These are phyloP conservation scores for Yamadazyma olivae DNA, from an alignment of 805 yeast species.

Conservation along the genomic window DNA sequence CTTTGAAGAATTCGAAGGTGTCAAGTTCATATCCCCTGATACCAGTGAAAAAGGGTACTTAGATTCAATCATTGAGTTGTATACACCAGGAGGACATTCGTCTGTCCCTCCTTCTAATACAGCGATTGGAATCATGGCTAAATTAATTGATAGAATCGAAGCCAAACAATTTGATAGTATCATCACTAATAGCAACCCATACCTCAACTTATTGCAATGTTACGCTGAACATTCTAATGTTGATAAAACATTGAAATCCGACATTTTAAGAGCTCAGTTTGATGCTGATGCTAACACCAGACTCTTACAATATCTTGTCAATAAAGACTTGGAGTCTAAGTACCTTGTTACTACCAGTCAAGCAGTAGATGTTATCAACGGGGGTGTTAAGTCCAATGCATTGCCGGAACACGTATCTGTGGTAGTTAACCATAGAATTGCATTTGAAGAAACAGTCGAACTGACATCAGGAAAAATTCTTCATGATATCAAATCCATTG, in stretches of 20 bases:
- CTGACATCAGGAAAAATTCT: conserved; percentile 31
- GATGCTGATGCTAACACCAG: conserved; percentile 34
- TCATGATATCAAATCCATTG: conserved; percentile 26
- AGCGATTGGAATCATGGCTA: conserved; percentile 44
- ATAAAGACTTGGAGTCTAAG: conserved; percentile 22
- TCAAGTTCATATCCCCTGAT: conserved; percentile 42
- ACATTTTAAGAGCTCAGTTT: conserved; percentile 35
- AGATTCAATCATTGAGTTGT: conserved; percentile 37
- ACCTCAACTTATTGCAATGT: conserved; percentile 42
- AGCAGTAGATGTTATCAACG: conserved; percentile 44
- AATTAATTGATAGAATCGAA: conserved; percentile 39
- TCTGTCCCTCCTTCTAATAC: conserved; percentile 50
- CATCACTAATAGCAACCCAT: conserved; percentile 43
- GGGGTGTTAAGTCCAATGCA: conserved; percentile 51
- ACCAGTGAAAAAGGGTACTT: conserved; percentile 50
- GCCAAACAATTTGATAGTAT: conserved; percentile 32
- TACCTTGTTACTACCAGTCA: conserved; percentile 46
- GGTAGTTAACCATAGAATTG: conserved; percentile 44
- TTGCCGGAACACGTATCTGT: conserved; percentile 47
- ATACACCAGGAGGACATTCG: conserved; percentile 51
- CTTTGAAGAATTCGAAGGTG: conserved; percentile 24
- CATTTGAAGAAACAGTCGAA: conserved; percentile 40
- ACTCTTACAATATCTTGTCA: conserved; percentile 30
- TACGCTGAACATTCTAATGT: conserved; percentile 43
- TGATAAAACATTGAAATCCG: conserved; percentile 27